Evolutionary conservation across 192 early-diverging fungal genomes (phyloP), one percentile per base, ranked within the genome.

Genomic region (Linnemannia schmuckeri): DNA sequence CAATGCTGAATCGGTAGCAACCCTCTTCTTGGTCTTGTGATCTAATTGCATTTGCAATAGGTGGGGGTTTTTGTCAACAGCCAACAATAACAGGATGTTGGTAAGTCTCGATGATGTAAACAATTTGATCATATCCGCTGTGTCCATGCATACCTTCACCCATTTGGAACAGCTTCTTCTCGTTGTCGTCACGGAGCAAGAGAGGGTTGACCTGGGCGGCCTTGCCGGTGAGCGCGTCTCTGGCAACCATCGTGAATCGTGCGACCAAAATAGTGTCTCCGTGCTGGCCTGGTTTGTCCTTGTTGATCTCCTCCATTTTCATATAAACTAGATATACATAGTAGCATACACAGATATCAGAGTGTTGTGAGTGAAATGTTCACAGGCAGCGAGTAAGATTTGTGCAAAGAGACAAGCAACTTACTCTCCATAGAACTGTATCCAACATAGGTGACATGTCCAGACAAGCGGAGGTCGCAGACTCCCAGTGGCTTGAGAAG

Each of bases 191-290:
- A 40, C 94, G 93, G 72, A 97, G 86, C 22, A 88, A 81, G 46
- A 98, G 88, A 54, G 94, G 94, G 79, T 95, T 95, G 20, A 97
- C 92, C 68, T 91, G 89, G 20, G 89, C 91, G 15, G 95, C 83
- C 80, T 94, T 95, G 52, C 90, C 90, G 1, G 95, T 95, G 49
- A 88, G 75, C 24, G 95, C 90, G 80, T 97, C 94, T 46, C 93
- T 90, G 22, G 94, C 94, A 52, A 96, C 97, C 97, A 98, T 98
- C 3, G 95, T 96, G 82, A 98, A 97, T 75, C 95, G 94, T n/a
- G 97, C 95, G 9, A 91, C 88, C n/a, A 97, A 89, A 77, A 96
- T 93, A 17, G 92, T 90, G 69, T 94, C 72, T 27, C 77, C 77
- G 66, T 84, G 44, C n/a, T 68, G 20, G 4, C 71, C 73, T 33